phyloP scores from a whole-genome alignment of 768 basidiomycete genomes.

The Termitomyces sp. region DNA sequence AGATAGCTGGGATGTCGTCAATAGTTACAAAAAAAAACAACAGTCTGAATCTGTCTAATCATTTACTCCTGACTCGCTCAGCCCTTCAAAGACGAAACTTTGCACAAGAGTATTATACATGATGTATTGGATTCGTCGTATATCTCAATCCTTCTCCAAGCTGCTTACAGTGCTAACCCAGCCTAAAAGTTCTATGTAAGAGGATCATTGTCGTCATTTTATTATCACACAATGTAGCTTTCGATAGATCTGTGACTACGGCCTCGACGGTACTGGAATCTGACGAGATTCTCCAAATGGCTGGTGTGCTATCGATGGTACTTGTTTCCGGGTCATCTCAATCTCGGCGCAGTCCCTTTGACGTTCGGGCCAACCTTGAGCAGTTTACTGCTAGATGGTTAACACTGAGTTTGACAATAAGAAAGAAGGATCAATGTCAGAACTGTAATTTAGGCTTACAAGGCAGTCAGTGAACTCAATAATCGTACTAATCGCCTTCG shows the following conservation, averaged over 20 bases:
- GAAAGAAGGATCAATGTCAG: conserved; percentile 44
- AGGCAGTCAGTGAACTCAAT: conserved; percentile 21
- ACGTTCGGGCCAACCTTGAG: conserved; percentile 30
- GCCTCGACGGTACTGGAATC: conserved; percentile 38
- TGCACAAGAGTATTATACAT: conserved; percentile 29
- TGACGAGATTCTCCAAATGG: conserved; percentile 38
- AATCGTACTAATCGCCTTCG: background rate
- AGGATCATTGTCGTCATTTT: background rate
- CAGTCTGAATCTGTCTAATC: conserved; percentile 15
- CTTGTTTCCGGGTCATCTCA: no score
- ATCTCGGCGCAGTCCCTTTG: conserved; percentile 50
- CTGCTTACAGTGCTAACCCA: conserved; percentile 48
- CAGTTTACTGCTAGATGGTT: conserved; percentile 53
- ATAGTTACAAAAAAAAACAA: no score
- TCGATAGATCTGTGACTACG: conserved; percentile 35
- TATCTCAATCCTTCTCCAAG: conserved; percentile 29
- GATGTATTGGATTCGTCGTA: conserved; percentile 29
- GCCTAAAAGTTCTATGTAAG: conserved; percentile 39
- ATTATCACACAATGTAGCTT: no score
- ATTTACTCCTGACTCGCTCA: no score
- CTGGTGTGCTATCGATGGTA: conserved; percentile 52
- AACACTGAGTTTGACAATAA: conserved; percentile 66
- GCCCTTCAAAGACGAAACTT: no score
- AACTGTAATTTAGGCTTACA: conserved; percentile 47
- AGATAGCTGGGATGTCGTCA: no score